Percentiles rank a stretch among this genome's conserved stretches.
Conservation (phyloP, 2,329 filamentous ascomycete species). For the Fusarium protoensiforme region DNA sequence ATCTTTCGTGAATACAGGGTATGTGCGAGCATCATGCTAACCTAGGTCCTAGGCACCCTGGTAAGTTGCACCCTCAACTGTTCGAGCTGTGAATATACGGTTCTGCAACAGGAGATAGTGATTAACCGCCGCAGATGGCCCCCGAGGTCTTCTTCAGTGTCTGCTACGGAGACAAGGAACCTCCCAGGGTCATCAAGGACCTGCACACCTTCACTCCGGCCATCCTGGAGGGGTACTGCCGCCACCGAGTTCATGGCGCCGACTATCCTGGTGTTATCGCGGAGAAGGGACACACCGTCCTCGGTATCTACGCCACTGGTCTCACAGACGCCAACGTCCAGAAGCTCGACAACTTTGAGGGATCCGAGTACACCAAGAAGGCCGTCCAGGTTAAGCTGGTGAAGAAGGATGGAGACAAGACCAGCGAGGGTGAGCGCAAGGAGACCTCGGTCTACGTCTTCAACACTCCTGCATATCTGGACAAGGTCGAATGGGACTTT, state of each 20-base stretch:
- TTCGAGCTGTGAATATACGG: background rate
- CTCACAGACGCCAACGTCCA: constrained; percentile 80
- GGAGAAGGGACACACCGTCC: constrained; percentile 67
- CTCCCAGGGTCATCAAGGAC: constrained; percentile 60
- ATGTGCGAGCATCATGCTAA: background rate
- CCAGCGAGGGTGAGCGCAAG: constrained; percentile 58
- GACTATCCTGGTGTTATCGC: constrained; percentile 86
- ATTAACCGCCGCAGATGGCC: constrained; percentile 71
- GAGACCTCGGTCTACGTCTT: constrained; percentile 75
- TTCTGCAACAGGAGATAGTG: constrained; percentile 1
- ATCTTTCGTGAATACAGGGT: background rate
- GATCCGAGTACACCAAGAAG: constrained; percentile 74
- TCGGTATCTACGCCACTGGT: constrained; percentile 81
- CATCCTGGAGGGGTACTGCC: constrained; percentile 77
- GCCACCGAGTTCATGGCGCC: constrained; percentile 72
- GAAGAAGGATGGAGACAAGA: constrained; percentile 51
- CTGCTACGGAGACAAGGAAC: constrained; percentile 70
- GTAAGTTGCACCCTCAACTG: constrained; percentile 35
- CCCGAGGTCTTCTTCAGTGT: constrained; percentile 87
- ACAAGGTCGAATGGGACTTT: constrained; percentile 88
- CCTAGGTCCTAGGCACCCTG: constrained; percentile 46
- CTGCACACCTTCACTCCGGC: constrained; percentile 77
- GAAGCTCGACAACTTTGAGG: constrained; percentile 86
- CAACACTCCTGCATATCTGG: constrained; percentile 62
- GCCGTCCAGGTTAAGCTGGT: constrained; percentile 65